phyloP scores from a whole-genome alignment of 108 stramenopile species.

The Skeletonema costatum region DNA sequence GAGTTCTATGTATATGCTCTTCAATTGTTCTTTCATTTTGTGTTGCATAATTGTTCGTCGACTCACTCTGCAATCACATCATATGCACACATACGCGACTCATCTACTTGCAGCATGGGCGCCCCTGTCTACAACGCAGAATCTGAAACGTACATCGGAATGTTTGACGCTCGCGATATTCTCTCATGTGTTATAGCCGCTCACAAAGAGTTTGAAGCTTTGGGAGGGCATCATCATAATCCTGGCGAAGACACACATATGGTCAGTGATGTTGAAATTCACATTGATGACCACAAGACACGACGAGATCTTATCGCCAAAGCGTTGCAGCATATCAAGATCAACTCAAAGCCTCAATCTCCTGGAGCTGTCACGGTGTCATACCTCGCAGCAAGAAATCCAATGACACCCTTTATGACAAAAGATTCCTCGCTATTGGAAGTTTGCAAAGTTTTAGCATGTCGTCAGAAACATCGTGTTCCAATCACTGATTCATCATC shows the following conservation, averaged over 20 bases:
- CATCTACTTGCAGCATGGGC: slow-evolving; percentile 34
- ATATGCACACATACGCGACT: neutral
- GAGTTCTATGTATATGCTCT: neutral
- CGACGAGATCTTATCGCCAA: slow-evolving; percentile 47
- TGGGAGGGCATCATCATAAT: slow-evolving; percentile 30
- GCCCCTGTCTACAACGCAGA: slow-evolving; percentile 51
- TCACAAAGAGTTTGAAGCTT: slow-evolving; percentile 35
- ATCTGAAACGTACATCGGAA: slow-evolving; percentile 46
- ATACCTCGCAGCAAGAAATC: slow-evolving; percentile 53
- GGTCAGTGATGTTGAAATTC: slow-evolving; percentile 27
- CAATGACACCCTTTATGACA: slow-evolving; percentile 26
- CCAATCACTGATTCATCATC: slow-evolving; percentile 31
- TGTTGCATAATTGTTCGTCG: neutral
- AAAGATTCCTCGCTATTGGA: slow-evolving; percentile 39
- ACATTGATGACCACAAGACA: slow-evolving; percentile 21
- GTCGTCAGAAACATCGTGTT: slow-evolving; percentile 43
- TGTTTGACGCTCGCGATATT: slow-evolving; percentile 60
- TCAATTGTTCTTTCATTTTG: neutral
- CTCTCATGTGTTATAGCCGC: slow-evolving; percentile 51
- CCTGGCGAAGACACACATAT: slow-evolving; percentile 33
- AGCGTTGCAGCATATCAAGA: slow-evolving; percentile 48
- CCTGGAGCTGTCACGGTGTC: slow-evolving; percentile 50
- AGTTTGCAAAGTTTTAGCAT: slow-evolving; percentile 44
- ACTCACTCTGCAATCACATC: neutral
- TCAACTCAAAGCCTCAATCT: slow-evolving; percentile 28